Evolutionary conservation across 176 grass and related monocot genomes (phyloP), one percentile per base, ranked within the genome.

Genomic region (Aegilops sharonensis): DNA sequence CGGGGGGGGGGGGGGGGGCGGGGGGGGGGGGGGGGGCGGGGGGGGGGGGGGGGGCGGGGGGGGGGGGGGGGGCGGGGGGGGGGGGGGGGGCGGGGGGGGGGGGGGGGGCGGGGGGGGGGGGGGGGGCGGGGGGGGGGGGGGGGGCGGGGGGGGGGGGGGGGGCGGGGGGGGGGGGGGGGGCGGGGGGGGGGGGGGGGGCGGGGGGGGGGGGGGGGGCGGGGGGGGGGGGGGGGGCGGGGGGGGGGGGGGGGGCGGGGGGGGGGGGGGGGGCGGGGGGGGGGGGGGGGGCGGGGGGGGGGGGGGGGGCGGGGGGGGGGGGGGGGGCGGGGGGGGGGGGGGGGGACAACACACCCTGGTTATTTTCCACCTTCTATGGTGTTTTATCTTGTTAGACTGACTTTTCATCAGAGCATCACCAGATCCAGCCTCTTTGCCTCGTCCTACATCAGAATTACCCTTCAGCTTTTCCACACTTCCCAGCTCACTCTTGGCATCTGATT

Each of bases 341-440:
- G 67, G 50, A 39, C 15, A 62, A 21, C 83, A 80, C 76, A 98
- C 96, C 81, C 54, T 89, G 24, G 89, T 90, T 86, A 98, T 90
- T 69, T 92, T 95, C 96, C 96, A 98, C 70, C 96, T 85, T 81
- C 96, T 88, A 87, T 98, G 96, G 56, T 90, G 93, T 89, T 98
- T 98, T 67, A 95, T 95, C 73, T 95, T 98, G 86, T 89, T 94
- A 68, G 88, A 87, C 65, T 88, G 89, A 48, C 62, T 89, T 84
- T 93, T 90, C 68, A 77, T 72, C 61, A 64, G 80, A 92, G 66
- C 73, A 77, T 92, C 86, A 69, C 85, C 56, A 50, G 69, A 78
- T 83, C 90, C 90, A 70, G 64, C 56, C 56, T 61, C 32, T 85
- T 84, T 92, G 80, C 69, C 88, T 68, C 87, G 91, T 88, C 89